A percentile compares a stretch with the other conserved stretches of the same genome.
Evolutionary conservation across 768 basidiomycete species (phyloP).

Genomic region (Mycena crocata): DNA sequence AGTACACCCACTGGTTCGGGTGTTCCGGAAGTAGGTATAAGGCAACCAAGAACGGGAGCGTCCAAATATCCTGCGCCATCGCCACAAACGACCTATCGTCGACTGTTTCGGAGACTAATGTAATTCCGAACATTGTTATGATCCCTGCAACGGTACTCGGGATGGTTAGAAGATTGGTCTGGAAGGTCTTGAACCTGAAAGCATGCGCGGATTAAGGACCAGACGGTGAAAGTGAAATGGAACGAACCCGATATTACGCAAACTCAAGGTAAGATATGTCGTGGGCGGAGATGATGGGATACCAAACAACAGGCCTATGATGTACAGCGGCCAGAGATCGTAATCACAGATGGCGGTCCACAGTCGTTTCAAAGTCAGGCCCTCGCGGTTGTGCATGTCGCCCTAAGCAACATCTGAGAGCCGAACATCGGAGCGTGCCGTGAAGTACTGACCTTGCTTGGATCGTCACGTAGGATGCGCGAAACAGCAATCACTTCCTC

Average conservation of each 20-base stretch:
- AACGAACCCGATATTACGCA: constrained; percentile 63
- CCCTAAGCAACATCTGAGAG: constrained; percentile 46
- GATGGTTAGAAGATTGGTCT: constrained; percentile 71
- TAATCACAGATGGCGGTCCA: constrained; percentile 70
- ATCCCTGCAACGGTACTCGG: constrained; percentile 65
- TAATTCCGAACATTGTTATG: constrained; percentile 61
- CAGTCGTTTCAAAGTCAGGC: constrained; percentile 58
- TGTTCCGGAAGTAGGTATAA: constrained; percentile 60
- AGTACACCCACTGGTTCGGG: constrained; percentile 66
- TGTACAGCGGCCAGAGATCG: constrained; percentile 76
- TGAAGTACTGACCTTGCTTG: constrained; percentile 56
- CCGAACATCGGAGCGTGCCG: not conserved
- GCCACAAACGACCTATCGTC: constrained; percentile 67
- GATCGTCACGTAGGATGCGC: constrained; percentile 72
- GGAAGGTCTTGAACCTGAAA: constrained; percentile 66
- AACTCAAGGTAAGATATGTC: constrained; percentile 69
- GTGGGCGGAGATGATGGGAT: constrained; percentile 60
- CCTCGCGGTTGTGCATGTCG: constrained; percentile 80
- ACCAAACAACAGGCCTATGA: constrained; percentile 65
- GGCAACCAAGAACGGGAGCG: constrained; percentile 69
- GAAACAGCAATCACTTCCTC: constrained; percentile 72
- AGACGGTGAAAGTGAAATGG: not conserved
- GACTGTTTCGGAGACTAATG: constrained; percentile 62
- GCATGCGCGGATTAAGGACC: not conserved
- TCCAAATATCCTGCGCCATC: constrained; percentile 68